Evolutionary conservation across 2,329 filamentous ascomycete species (phyloP), one percentile per base, ranked within the genome.

Genomic region (Penicillium janthinellum): DNA sequence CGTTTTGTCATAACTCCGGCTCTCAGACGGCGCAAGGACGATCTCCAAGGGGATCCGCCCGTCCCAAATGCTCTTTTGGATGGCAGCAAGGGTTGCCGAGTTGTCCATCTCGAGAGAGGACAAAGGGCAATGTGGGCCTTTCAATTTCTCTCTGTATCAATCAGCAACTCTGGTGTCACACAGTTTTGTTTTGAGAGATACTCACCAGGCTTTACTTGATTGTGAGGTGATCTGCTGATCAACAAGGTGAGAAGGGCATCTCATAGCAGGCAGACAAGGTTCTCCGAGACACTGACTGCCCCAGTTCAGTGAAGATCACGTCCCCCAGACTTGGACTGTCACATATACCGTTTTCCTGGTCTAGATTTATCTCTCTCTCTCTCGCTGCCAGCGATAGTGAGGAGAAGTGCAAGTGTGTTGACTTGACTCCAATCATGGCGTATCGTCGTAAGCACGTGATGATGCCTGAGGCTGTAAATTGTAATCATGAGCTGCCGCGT

Each of bases 11-110:
- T 83, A 88, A 2, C 79, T 83, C 58, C 85, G 81, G 70, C 84
- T 88, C 71, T 88, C 86, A 42, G 81, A 79, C 56, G 83, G 81
- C 50, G 85, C 79, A 41, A 88, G 78, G 4, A 78, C 76, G 59
- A 89, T 87, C 68, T 87, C 83, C 34, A 89, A 75, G 25, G 86
- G 84, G 48, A 89, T 76, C 35, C 79, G 82, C 44, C 85, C 86
- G 59, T 81, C 76, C 86, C 86, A 88, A 64, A 88, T 77, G 63
- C 76, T 78, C 68, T 79, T 72, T 59, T 78, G 75, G 38, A 79
- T 76, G 31, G 67, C 64, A 60, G 57, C 68, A 6, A 74, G 61
- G 35, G 74, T 65, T 37, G 64, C 58, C 51, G 69, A 63, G 44
- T 54, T 63, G 20, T 72, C 71, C 71, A 73, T 74, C n/a, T 44